Percentiles rank a stretch among this genome's conserved stretches.
phyloP scores from a whole-genome alignment of 371 early-diverging fungal species.

The Furculomyces boomerangus region DNA sequence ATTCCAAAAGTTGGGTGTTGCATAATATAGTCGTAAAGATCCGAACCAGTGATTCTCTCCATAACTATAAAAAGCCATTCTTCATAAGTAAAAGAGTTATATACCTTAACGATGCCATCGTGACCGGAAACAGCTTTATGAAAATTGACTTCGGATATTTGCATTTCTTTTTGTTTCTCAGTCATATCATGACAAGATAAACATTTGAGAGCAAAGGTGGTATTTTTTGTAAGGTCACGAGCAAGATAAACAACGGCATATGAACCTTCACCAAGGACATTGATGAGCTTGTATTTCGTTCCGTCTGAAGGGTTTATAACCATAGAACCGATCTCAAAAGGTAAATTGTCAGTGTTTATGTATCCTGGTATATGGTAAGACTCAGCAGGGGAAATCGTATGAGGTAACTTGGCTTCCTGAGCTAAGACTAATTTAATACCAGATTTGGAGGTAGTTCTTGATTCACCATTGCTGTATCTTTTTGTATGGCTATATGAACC shows the following conservation, averaged over 20 bases:
- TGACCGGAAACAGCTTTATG: slow-evolving; percentile 41
- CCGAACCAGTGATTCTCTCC: slow-evolving; percentile 57
- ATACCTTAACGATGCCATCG: slow-evolving; percentile 43
- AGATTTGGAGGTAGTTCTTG: no score
- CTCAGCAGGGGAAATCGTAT: slow-evolving; percentile 21
- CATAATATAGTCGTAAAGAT: slow-evolving; percentile 59
- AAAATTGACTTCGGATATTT: slow-evolving; percentile 38
- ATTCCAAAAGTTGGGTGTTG: slow-evolving; percentile 36
- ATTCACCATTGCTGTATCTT: no score
- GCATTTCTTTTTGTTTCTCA: slow-evolving; percentile 33
- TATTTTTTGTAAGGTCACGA: slow-evolving; percentile 22
- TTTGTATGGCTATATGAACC: no score
- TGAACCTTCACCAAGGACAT: slow-evolving; percentile 44
- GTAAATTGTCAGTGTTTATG: slow-evolving; percentile 25
- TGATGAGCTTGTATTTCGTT: slow-evolving; percentile 26
- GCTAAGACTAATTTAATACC: no score
- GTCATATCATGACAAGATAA: slow-evolving; percentile 34
- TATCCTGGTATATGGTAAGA: slow-evolving; percentile 26
- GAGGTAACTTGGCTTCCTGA: slow-evolving; percentile 7
- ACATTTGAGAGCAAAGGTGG: slow-evolving; percentile 41
- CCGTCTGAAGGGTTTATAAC: slow-evolving; percentile 25
- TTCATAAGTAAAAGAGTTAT: slow-evolving; percentile 45
- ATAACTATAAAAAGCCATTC: slow-evolving; percentile 53
- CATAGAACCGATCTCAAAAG: slow-evolving; percentile 30
- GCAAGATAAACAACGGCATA: slow-evolving; percentile 53